Conservation (phyloP, 129 eudicot genomes). For the Lactuca saligna region DNA sequence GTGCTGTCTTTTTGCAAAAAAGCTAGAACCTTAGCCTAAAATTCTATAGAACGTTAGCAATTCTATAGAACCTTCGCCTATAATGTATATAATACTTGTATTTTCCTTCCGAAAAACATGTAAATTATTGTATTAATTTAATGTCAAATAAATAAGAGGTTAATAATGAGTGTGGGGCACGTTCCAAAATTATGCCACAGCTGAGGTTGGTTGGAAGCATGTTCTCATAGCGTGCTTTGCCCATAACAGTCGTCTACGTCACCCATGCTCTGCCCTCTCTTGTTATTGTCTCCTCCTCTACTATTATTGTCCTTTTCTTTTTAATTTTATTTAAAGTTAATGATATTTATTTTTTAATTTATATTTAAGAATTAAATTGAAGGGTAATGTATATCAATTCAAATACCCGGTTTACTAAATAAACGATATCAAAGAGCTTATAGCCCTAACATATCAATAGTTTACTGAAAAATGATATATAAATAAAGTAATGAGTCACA, state of each 20-base stretch:
- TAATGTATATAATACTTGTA: not conserved
- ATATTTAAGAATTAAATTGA: too few relatives aligned
- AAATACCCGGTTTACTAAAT: too few relatives aligned
- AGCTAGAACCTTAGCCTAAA: too few relatives aligned
- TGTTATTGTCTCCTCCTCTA: not conserved
- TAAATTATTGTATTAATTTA: too few relatives aligned
- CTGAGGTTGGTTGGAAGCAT: not conserved
- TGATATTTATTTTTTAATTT: too few relatives aligned
- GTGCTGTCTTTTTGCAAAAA: too few relatives aligned
- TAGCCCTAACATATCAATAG: too few relatives aligned
- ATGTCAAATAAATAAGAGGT: not conserved
- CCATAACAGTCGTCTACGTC: not conserved
- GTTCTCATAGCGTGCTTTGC: not conserved
- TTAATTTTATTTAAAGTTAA: too few relatives aligned
- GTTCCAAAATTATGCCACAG: not conserved
- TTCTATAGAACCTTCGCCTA: too few relatives aligned
- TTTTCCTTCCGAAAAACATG: not conserved
- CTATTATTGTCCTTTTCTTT: not conserved
- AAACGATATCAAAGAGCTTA: too few relatives aligned
- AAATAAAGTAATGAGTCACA: too few relatives aligned
- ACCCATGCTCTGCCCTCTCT: not conserved
- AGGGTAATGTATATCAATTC: not conserved
- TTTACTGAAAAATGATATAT: too few relatives aligned
- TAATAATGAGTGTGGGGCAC: not conserved
- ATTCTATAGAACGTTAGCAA: not conserved